These are phyloP conservation scores for Euphorbia pulcherrima DNA, from an alignment of 345 rosid species.

Conservation along the genomic window DNA sequence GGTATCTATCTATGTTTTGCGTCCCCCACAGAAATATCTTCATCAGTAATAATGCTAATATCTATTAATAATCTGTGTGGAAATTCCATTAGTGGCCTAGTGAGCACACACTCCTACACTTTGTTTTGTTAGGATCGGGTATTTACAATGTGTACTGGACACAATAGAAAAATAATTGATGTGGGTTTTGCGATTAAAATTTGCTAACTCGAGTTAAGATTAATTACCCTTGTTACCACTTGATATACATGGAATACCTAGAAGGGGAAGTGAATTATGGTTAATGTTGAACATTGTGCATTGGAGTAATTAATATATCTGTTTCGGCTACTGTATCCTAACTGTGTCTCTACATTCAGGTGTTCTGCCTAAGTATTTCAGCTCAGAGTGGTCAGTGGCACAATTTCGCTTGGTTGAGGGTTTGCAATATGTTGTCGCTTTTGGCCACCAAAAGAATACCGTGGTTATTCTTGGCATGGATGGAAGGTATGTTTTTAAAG, in stretches of 20 bases:
- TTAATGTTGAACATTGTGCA: not conserved
- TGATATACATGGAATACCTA: not conserved
- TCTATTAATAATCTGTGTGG: not conserved
- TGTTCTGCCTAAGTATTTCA: slow-evolving; percentile 90
- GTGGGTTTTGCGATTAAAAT: not conserved
- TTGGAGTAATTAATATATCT: not conserved
- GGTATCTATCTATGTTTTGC: slow-evolving; percentile 36
- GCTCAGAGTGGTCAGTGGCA: slow-evolving; percentile 98
- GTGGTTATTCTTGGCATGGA: slow-evolving; percentile 87
- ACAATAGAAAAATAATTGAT: not conserved
- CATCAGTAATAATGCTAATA: not conserved
- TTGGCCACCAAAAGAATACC: slow-evolving; percentile 87
- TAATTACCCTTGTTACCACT: not conserved
- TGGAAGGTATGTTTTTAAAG: slow-evolving; percentile 71
- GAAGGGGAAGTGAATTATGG: not conserved
- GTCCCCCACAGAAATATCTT: not conserved
- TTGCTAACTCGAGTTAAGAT: not conserved
- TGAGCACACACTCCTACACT: not conserved
- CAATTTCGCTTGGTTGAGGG: slow-evolving; percentile 86
- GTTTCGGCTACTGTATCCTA: not conserved
- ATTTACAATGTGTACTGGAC: not conserved
- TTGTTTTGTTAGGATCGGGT: not conserved
- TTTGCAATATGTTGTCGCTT: slow-evolving; percentile 75
- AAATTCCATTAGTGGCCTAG: not conserved
- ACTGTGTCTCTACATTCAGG: slow-evolving; percentile 38